Evolutionary conservation across 2,329 filamentous ascomycete genomes (phyloP), one percentile per base, ranked within the genome.

Genomic region (Cadophora gregata): DNA sequence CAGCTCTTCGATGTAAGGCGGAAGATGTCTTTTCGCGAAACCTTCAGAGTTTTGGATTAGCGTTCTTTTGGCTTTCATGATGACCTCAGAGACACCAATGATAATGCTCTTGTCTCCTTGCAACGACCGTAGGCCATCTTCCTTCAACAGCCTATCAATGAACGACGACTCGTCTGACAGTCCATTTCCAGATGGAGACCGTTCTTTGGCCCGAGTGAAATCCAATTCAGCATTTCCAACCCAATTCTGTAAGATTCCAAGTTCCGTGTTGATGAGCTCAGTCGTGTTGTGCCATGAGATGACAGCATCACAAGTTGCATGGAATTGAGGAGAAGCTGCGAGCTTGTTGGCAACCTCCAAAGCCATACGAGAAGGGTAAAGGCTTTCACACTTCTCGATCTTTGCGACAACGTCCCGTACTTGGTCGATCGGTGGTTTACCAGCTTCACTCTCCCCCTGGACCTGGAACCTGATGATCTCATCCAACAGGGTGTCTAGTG

Each of bases 271-370:
- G 83, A 99, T 98, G 76, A 97, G 88, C 76, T 95, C 90, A 36
- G 94, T 97, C 61, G 94, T 97, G 79, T 98, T 99, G 83, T 97
- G 91, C 96, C 96, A 99, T 3, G 95, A 90, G 69, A 97, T 88
- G 71, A 99, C 90, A 59, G 95, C 91, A 77, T 97, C 92, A 75
- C 91, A 96, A 31, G 93, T 93, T 69, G 94, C 90, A 69, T 86
- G 85, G 80, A 94, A 99, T 33, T 89, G 86, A 33, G 87, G 84
- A 1, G 93, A 96, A 31, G 87, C 89, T 62, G 93, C 92, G 48
- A 90, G 82, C 27, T 93, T 91, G 77, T 97, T 91, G 25, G 90
- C 91, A 2, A 83, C 79, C 69, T 91, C 88, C 68, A 99, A 86
- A 7, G 91, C 87, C 66, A 87, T 85, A 76, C 90, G 89, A 1